Conservation (phyloP, 2,329 filamentous ascomycete genomes). For the Phaeoacremonium minimum region DNA sequence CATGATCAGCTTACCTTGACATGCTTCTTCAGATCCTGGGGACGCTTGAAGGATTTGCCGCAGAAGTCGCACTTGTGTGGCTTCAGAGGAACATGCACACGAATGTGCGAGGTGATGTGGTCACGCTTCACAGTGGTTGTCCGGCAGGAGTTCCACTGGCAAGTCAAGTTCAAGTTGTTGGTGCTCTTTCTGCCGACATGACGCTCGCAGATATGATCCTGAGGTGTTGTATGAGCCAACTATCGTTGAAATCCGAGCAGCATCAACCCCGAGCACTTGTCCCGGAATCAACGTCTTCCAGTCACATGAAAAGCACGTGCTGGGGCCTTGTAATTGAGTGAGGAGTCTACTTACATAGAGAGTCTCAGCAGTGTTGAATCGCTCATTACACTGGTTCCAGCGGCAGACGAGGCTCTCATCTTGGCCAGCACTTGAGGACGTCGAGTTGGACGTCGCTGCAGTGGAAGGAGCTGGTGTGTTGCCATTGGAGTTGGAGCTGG, state of each 20-base stretch:
- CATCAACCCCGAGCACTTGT: too few species aligned
- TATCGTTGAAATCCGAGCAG: too few species aligned
- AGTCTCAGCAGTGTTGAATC: slow-evolving; percentile 51
- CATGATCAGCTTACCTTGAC: slow-evolving; percentile 78
- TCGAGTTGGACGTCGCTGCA: slow-evolving; percentile 45
- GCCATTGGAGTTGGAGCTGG: slow-evolving; percentile 44
- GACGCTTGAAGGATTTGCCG: slow-evolving; percentile 97
- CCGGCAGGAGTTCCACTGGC: slow-evolving; percentile 93
- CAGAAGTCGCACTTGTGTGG: slow-evolving; percentile 99
- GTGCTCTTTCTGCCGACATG: slow-evolving; percentile 99
- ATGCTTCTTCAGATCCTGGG: slow-evolving; percentile 98
- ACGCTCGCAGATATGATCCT: slow-evolving; percentile 98
- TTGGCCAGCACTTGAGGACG: slow-evolving; percentile 32
- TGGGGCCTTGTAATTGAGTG: too few species aligned
- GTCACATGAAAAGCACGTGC: too few species aligned
- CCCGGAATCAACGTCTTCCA: too few species aligned
- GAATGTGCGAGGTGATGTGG: slow-evolving; percentile 98
- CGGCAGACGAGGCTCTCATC: slow-evolving; percentile 57
- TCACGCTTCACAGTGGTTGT: slow-evolving; percentile 98
- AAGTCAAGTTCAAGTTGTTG: slow-evolving; percentile 96
- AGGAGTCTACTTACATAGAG: slow-evolving; percentile 49
- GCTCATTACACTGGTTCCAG: slow-evolving; percentile 56
- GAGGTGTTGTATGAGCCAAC: too few species aligned
- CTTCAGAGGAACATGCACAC: slow-evolving; percentile 97
- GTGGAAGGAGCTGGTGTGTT: slow-evolving; percentile 49